Base-by-base conservation (phyloP, 257 asterid genomes). In the Przewalskia tangutica region DNA sequence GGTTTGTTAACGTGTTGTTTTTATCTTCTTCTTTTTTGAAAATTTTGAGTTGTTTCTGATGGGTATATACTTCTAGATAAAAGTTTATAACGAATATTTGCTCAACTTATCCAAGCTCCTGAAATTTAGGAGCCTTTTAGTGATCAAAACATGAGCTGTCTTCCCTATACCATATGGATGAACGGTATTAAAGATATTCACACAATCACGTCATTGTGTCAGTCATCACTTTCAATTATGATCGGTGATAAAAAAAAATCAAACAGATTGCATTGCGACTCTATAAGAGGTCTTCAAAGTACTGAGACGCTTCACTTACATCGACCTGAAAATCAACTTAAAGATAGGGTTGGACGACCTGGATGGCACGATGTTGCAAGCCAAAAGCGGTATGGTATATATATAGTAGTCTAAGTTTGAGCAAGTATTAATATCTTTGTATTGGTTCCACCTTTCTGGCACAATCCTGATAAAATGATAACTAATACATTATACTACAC, bases 1-100 rank as follows among this genome's bases (percentile, higher is more conserved):
- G 91, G 84, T 63, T 68, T 38, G 71, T 81, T 63, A 46, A 12
- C 53, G 53, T 71, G 18, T 58, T 64, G 14, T 23, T 68, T 44
- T 48, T 73, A 73, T 73, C 59, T 48, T 70, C 0, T 12, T 23
- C 3, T 63, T 53, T 63, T 11, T 27, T 27, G 18, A 46, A 18
- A 13, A 18, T 8, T 20, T 18, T 71, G 20, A 71, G 79, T 12
- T 71, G 79, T 71, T 46, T 20, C 40, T 71, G 20, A 46, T 71
- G 42, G 17, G 48, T 38, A 38, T 20, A 17, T 12, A 53, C 10
- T 20, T 73, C 6, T 23, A 50, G 44, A 23, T 75, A 12, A 23
- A 50, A 13, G 0, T 7, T 14, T 62, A 18, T 59, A 59, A 59
- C 6, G 32, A 18, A n/a, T 59, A 18, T 18, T 3, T 7, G 13